Conservation (phyloP, 495 filamentous ascomycete species). For the Penicillium paradoxum region DNA sequence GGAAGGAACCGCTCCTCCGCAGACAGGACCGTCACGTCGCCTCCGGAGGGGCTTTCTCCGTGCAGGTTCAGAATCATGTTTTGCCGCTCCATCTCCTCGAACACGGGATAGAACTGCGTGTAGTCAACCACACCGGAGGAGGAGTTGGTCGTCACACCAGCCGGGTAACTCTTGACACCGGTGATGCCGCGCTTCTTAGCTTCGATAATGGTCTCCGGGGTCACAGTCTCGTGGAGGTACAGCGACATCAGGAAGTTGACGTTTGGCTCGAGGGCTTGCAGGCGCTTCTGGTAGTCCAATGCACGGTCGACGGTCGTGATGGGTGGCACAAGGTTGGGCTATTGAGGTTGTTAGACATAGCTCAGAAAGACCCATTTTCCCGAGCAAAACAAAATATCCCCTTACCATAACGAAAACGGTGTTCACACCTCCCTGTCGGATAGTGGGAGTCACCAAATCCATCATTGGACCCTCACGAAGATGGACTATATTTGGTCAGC, state of each 20-base stretch:
- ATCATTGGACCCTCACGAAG: constrained; percentile 78
- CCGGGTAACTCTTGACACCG: constrained; percentile 58
- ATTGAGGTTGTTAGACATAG: constrained; percentile 8
- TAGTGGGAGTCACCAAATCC: constrained; percentile 72
- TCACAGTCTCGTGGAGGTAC: constrained; percentile 74
- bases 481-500: constrained; percentile 42
- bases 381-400: constrained; percentile 1
- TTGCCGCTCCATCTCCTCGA: constrained; percentile 70
- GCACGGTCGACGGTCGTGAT: constrained; percentile 70
- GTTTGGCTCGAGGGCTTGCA: constrained; percentile 62
- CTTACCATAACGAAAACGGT: constrained; percentile 78
- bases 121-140: constrained; percentile 73
- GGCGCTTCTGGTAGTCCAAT: constrained; percentile 64
- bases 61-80: constrained; percentile 61
- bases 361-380: constrained; percentile 1
- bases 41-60: constrained; percentile 51
- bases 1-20: constrained; percentile 81
- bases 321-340: constrained; percentile 71
- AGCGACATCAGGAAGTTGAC: constrained; percentile 86
- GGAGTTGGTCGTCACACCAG: constrained; percentile 76
- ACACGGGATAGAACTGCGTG: constrained; percentile 67
- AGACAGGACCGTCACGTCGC: constrained; percentile 64
- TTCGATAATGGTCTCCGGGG: constrained; percentile 69
- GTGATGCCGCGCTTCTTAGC: constrained; percentile 54
- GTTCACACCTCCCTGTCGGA: constrained; percentile 68